A percentile compares a stretch with the other conserved stretches of the same genome.
Evolutionary conservation across 768 basidiomycete genomes (phyloP).

Genomic region (Dioszegia aurantiaca): DNA sequence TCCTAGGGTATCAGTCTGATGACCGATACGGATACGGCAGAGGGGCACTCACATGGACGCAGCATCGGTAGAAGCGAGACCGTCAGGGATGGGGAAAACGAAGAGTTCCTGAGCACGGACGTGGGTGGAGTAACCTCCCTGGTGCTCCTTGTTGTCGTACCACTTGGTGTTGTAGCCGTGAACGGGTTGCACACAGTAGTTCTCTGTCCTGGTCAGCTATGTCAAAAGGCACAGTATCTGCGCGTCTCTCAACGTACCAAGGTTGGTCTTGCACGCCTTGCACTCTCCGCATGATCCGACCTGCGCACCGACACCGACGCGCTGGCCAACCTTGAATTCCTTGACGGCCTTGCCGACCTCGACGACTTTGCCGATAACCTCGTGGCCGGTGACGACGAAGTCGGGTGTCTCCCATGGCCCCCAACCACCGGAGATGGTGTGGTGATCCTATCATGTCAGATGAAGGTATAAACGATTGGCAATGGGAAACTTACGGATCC

Average conservation of each 20-base stretch:
- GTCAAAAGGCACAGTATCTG: too few relatives aligned
- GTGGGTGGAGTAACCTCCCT: conserved; percentile 58
- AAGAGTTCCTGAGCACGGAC: conserved; percentile 57
- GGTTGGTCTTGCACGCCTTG: conserved; percentile 57
- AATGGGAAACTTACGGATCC: conserved; percentile 45
- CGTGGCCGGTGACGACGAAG: conserved; percentile 51
- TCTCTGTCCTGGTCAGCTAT: conserved; percentile 27
- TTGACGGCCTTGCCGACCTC: conserved; percentile 46
- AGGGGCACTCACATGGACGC: conserved; percentile 58
- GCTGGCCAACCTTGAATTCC: conserved; percentile 57
- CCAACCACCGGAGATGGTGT: conserved; percentile 52
- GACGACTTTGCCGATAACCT: conserved; percentile 49
- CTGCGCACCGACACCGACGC: conserved; percentile 60
- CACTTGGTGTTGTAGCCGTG: conserved; percentile 49
- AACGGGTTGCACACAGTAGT: conserved; percentile 43
- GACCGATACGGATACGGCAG: neutral
- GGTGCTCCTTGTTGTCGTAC: conserved; percentile 53
- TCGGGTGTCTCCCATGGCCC: conserved; percentile 38
- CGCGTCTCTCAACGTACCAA: conserved; percentile 50
- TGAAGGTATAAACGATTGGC: too few relatives aligned
- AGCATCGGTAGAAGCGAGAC: conserved; percentile 58
- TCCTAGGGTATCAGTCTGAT: conserved; percentile 31
- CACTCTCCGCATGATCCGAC: conserved; percentile 61
- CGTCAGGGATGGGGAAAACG: conserved; percentile 62
- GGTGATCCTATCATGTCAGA: conserved; percentile 43